These are phyloP conservation scores for Liriodendron chinense DNA, from an alignment of 164 flowering plant species.

Conservation along the genomic window DNA sequence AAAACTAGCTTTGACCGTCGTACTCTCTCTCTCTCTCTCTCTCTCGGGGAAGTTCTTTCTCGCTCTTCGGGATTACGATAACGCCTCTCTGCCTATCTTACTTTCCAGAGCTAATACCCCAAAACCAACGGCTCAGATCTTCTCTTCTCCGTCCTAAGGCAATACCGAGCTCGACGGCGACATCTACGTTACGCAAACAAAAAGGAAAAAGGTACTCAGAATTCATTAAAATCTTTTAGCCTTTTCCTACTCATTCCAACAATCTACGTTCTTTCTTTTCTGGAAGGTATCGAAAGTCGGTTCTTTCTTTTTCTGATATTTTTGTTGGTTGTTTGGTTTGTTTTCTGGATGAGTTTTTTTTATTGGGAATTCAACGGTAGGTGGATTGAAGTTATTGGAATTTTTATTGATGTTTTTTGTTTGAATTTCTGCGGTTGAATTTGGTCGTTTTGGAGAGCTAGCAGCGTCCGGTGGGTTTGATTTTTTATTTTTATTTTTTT, in stretches of 20 bases:
- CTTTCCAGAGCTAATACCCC: background rate
- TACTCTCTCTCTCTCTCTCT: slow-evolving; percentile 33
- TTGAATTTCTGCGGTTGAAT: background rate
- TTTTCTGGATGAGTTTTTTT: background rate
- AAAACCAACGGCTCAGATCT: slow-evolving; percentile 30
- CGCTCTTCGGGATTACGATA: slow-evolving; percentile 16
- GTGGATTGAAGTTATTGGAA: background rate
- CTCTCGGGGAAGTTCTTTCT: background rate
- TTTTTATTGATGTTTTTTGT: background rate
- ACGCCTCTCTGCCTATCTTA: slow-evolving; percentile 3
- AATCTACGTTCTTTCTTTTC: background rate
- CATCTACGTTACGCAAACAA: slow-evolving; percentile 28
- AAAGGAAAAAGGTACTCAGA: background rate
- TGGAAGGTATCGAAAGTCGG: background rate
- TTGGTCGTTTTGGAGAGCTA: background rate
- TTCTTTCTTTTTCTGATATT: background rate
- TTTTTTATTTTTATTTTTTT: background rate
- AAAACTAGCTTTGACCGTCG: slow-evolving; percentile 52
- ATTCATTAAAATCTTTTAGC: background rate
- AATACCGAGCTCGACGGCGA: slow-evolving; percentile 20
- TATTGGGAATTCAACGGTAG: background rate
- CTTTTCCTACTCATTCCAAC: background rate
- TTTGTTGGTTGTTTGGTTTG: background rate
- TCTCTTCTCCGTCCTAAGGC: slow-evolving; percentile 17
- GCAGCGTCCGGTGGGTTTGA: background rate